phyloP scores from a whole-genome alignment of 352 stramenopile species.

The Phytophthora ramorum region DNA sequence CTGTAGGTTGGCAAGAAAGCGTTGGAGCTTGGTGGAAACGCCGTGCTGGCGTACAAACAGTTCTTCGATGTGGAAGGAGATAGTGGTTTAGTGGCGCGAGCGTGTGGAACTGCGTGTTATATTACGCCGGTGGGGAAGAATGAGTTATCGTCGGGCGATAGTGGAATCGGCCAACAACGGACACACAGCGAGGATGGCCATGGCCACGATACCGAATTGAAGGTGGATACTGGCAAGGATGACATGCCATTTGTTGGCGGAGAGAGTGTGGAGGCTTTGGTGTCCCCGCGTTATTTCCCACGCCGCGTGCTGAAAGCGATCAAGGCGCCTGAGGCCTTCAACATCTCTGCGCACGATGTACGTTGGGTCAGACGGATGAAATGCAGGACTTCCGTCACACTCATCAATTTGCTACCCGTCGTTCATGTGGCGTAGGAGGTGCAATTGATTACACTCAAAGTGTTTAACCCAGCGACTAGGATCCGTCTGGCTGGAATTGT shows the following conservation, averaged over 20 bases:
- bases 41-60: slow-evolving; percentile 97
- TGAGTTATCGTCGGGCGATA: slow-evolving; percentile 24
- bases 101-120: slow-evolving; percentile 94
- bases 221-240: slow-evolving; percentile 42
- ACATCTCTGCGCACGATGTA: slow-evolving; percentile 81
- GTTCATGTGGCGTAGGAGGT: slow-evolving; percentile 78
- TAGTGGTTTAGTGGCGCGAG: slow-evolving; percentile 96
- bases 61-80: slow-evolving; percentile 99
- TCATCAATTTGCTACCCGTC: slow-evolving; percentile 4
- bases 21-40: slow-evolving; percentile 97
- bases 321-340: slow-evolving; percentile 66
- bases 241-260: slow-evolving; percentile 22
- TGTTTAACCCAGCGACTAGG: slow-evolving; percentile 87
- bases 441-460: slow-evolving; percentile 94
- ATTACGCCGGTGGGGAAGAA: slow-evolving; percentile 76
- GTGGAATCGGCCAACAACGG: slow-evolving; percentile 28
- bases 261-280: slow-evolving; percentile 44
- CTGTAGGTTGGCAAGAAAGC: slow-evolving; percentile 94
- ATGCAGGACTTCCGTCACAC: background rate
- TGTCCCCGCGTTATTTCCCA: slow-evolving; percentile 61
- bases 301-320: slow-evolving; percentile 59
- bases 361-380: slow-evolving; percentile 12
- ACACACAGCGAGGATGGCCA: slow-evolving; percentile 49
- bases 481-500: slow-evolving; percentile 88
- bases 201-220: slow-evolving; percentile 38